Base-by-base conservation (phyloP, 768 basidiomycete genomes). In the Sistotremastrum suecicum region DNA sequence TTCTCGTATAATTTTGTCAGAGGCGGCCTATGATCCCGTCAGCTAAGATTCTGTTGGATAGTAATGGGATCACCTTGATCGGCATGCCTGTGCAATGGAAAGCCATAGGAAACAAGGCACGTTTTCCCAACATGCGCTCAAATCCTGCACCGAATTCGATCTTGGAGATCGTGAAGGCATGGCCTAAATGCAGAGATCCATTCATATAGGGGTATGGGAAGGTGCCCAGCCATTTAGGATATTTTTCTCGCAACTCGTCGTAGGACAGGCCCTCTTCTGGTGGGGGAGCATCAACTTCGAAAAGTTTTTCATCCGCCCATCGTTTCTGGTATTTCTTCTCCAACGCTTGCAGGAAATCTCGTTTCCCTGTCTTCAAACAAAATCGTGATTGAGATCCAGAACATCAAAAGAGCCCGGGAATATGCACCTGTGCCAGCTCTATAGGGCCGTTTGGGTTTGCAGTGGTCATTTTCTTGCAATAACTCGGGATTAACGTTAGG, bases 151-250 rank as follows among this genome's bases (percentile, higher is more conserved):
- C 78, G 55, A 98, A 99, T 60, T 99, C 95, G 60, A 98, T 82
- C 67, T 99, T 99, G 46, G 88, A 90, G 65, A 98, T 88, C 37
- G 91, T 92, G 66, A 99, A 99, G 1, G 85, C 94, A 64, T 99
- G 95, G 28, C 95, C 95, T 29, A 98, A 72, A 63, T 99, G 95
- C 54, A 98, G 70, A 54, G 84, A 87, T 39, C 95, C 95, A 57
- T 99, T 99, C 90, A 97, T 98, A 72, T 99, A 99, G 1, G 90
- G 87, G 66, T 71, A 95, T 43, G 92, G 92, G 63, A 84, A 94
- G 65, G 80, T 95, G 45, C 94, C 95, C 59, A 97, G 85, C 89
- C 92, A 98, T 68, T 97, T 98, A 12, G 92, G 92, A 61, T 78
- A 76, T 63, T 80, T 77, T 56, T 80, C 69, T 50, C 71, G 69